Evolutionary conservation across 441 rosid species (phyloP).

Genomic region (Euphorbia schlechtendalii): DNA sequence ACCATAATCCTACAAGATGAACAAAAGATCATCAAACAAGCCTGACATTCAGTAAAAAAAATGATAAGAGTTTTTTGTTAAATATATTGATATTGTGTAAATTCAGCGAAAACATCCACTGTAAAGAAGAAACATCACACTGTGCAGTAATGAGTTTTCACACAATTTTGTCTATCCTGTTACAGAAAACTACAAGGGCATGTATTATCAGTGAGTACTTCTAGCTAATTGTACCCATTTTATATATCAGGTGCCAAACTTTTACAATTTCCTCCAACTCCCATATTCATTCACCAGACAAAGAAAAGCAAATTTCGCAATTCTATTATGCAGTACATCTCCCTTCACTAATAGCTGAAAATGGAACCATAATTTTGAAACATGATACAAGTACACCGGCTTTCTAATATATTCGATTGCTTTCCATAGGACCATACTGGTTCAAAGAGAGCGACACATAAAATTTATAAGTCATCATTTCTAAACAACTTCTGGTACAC

Average conservation of each 20-base stretch:
- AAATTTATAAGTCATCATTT: background rate
- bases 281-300: background rate
- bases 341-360: too few species aligned
- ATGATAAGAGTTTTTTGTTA: too few species aligned
- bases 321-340: too few species aligned
- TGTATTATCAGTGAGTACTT: background rate
- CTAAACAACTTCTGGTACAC: background rate
- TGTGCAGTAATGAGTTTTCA: background rate
- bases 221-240: background rate
- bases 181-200: background rate
- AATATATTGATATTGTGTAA: background rate
- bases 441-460: background rate
- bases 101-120: background rate
- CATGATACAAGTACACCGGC: background rate
- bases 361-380: background rate
- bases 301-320: background rate
- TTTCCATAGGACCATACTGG: background rate
- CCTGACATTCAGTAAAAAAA: background rate
- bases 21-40: background rate
- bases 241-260: background rate
- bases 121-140: background rate
- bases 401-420: background rate
- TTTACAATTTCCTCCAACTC: background rate
- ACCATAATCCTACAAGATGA: conserved; percentile 58
- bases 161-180: background rate